These are phyloP conservation scores for Globisporangium perplexum DNA, from an alignment of 352 stramenopile genomes.

Conservation along the genomic window DNA sequence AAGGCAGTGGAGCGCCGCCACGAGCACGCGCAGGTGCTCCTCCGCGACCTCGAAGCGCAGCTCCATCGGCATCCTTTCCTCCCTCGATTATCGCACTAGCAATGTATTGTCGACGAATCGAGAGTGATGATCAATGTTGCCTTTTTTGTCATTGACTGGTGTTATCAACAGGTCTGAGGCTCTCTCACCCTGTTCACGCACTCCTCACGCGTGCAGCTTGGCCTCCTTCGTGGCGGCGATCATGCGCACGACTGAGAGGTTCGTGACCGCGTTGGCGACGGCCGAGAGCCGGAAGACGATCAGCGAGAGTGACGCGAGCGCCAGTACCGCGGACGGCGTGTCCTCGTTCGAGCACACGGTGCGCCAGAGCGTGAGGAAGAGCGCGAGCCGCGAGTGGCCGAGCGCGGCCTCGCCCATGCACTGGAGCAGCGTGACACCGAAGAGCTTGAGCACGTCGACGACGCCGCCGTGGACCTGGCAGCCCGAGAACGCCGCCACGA, in stretches of 20 bases:
- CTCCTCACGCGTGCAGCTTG: slow-evolving; percentile 28
- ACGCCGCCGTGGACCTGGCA: slow-evolving; percentile 27
- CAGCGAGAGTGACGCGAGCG: slow-evolving; percentile 32
- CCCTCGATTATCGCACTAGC: not conserved
- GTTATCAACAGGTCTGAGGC: too few species aligned
- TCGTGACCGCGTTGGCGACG: slow-evolving; percentile 40
- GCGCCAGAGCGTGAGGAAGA: slow-evolving; percentile 51
- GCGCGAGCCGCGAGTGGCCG: slow-evolving; percentile 31
- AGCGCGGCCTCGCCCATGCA: slow-evolving; percentile 48
- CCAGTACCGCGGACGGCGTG: slow-evolving; percentile 32
- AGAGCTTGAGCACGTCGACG: slow-evolving; percentile 33
- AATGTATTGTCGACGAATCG: not conserved
- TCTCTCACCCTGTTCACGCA: too few species aligned
- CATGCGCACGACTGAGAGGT: slow-evolving; percentile 58
- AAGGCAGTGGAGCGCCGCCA: slow-evolving; percentile 74
- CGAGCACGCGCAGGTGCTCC: slow-evolving; percentile 72
- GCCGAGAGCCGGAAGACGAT: slow-evolving; percentile 41
- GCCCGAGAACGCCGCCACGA: slow-evolving; percentile 43
- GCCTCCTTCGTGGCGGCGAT: slow-evolving; percentile 35
- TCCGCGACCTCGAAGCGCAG: slow-evolving; percentile 65
- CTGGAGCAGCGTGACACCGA: slow-evolving; percentile 34
- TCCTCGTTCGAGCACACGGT: slow-evolving; percentile 43
- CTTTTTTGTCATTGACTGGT: too few species aligned
- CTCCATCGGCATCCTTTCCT: slow-evolving; percentile 35
- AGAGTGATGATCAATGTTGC: too few species aligned